Evolutionary conservation across 2,329 filamentous ascomycete species (phyloP).

Genomic region (Cladophialophora immunda): DNA sequence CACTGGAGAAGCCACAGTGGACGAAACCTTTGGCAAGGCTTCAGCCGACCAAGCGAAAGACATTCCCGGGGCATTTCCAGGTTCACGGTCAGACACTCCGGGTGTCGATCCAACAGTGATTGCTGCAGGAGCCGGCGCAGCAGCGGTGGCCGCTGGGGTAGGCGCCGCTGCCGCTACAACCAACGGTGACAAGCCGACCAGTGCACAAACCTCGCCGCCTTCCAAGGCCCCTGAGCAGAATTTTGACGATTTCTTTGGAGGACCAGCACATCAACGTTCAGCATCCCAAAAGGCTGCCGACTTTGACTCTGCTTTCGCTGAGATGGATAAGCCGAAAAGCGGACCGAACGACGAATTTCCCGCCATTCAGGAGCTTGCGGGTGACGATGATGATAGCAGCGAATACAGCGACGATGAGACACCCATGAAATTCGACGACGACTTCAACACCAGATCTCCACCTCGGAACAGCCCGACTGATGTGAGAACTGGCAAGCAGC

Average conservation of each 20-base stretch:
- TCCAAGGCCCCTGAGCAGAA: slow-evolving; percentile 43
- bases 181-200: slow-evolving; percentile 22
- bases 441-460: slow-evolving; percentile 76
- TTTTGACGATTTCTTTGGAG: slow-evolving; percentile 58
- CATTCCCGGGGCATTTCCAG: slow-evolving; percentile 63
- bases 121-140: slow-evolving; percentile 29
- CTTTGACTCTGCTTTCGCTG: slow-evolving; percentile 57
- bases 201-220: slow-evolving; percentile 17
- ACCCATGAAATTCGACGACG: slow-evolving; percentile 81
- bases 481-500: slow-evolving; percentile 49
- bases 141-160: slow-evolving; percentile 26
- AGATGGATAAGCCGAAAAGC: slow-evolving; percentile 52
- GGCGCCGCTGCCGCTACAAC: slow-evolving; percentile 20
- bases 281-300: slow-evolving; percentile 57
- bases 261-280: slow-evolving; percentile 53
- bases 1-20: slow-evolving; percentile 12
- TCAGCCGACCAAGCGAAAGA: slow-evolving; percentile 34
- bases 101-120: slow-evolving; percentile 18
- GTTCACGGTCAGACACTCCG: slow-evolving; percentile 38
- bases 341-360: slow-evolving; percentile 78
- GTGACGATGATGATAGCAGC: slow-evolving; percentile 76
- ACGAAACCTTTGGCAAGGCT: slow-evolving; percentile 35
- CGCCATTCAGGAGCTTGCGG: slow-evolving; percentile 79
- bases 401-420: slow-evolving; percentile 75
- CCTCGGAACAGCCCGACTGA: slow-evolving; percentile 42